Evolutionary conservation across 495 filamentous ascomycete genomes (phyloP), one percentile per base, ranked within the genome.

Genomic region (Bathelium albidoporum): DNA sequence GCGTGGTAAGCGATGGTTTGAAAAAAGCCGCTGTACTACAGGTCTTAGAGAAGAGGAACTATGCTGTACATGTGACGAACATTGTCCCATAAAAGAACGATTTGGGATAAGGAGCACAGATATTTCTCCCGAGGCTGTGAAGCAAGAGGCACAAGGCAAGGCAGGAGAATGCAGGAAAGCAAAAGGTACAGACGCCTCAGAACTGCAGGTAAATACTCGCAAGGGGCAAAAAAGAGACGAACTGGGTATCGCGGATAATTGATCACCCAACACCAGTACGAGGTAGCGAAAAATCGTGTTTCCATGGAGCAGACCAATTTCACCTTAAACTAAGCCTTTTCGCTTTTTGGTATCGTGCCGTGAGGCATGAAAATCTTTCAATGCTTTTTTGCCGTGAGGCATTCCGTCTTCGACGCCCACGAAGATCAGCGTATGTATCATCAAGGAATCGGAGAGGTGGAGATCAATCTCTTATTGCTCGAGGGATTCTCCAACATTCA

Each of bases 311-410:
- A 11, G 11, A 20, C 29, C 49, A n/a, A 55, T 24, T 16, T 12
- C 22, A 9, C 2, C 9, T 55, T 29, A 9, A 3, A 29, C 24
- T 28, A 55, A 26, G 22, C 20, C 16, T 10, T 55, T n/a, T 55
- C 26, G 49, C 49, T 29, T 55, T 55, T 39, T 26, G 49, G 49
- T 55, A 29, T 55, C 49, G 29, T 55, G 49, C 49, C 49, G 49
- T 24, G 49, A 55, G 49, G 49, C 49, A 55, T 0, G 20, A 55
- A 39, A 39, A 28, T 55, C 22, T 55, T 55, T 29, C 20, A 29
- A 29, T 28, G 49, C 20, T 55, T 55, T 55, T 55, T 12, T 29
- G 49, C 49, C 49, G 49, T 29, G 49, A 55, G 49, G 49, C 49
- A 9, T 26, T 26, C 49, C 9, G 16, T 55, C 49, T 55, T 55